Percentiles rank a stretch among this genome's conserved stretches.
Evolutionary conservation across 2,329 filamentous ascomycete genomes (phyloP).

Genomic region (Mycosphaerella sp.): DNA sequence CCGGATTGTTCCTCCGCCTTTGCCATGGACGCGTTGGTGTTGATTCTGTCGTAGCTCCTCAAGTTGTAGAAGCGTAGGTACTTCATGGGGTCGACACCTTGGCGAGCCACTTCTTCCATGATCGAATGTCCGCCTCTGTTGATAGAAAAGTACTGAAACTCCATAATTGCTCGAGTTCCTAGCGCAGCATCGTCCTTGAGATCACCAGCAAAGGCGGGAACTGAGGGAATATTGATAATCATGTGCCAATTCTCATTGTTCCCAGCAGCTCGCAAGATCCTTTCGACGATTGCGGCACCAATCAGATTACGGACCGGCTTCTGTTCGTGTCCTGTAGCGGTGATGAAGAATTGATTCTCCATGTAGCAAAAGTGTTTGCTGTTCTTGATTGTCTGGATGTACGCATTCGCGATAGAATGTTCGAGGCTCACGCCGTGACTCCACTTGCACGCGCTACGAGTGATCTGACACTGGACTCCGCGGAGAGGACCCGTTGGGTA

Average conservation of each 20-base stretch:
- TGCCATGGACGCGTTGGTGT: constrained; percentile 57
- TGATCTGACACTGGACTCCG: constrained; percentile 71
- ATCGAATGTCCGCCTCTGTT: constrained; percentile 71
- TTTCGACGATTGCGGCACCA: constrained; percentile 70
- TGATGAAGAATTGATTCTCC: constrained; percentile 82
- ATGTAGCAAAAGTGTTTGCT: constrained; percentile 60
- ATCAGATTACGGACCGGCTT: constrained; percentile 71
- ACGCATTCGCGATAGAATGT: constrained; percentile 90
- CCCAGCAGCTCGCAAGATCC: constrained; percentile 64
- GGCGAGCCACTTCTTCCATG: constrained; percentile 60
- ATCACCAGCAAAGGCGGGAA: constrained; percentile 78
- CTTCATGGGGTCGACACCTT: constrained; percentile 62
- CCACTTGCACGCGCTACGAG: constrained; percentile 54
- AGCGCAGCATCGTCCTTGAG: constrained; percentile 65
- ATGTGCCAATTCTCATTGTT: constrained; percentile 64
- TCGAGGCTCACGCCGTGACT: constrained; percentile 54
- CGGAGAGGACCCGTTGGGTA: constrained; percentile 50
- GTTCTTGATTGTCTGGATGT: constrained; percentile 88
- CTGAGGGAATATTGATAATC: constrained; percentile 70
- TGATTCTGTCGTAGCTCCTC: constrained; percentile 77
- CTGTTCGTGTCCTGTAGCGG: constrained; percentile 64
- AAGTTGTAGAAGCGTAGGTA: constrained; percentile 85
- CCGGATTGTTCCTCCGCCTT: constrained; percentile 57
- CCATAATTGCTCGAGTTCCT: constrained; percentile 79
- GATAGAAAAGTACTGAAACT: constrained; percentile 78